Evolutionary conservation across 2,329 filamentous ascomycete species (phyloP), one percentile per base, ranked within the genome.

Genomic region (Paraphaeosphaeria minitans): DNA sequence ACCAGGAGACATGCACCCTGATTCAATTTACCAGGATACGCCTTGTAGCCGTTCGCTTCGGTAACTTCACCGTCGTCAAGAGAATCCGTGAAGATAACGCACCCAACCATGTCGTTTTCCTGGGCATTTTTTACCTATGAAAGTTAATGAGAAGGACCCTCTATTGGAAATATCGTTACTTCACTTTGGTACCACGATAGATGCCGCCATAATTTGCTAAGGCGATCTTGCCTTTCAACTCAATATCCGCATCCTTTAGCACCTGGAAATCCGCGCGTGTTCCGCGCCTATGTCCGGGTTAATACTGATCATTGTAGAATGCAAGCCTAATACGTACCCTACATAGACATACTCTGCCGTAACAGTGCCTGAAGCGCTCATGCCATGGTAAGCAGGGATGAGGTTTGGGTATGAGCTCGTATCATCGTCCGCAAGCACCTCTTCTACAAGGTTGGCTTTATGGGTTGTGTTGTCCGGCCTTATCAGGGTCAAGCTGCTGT

Each of bases 161-260:
- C 10, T 31, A 8, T 31, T 31, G 4, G 10, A 12, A 12, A 31
- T 8, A 6, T 31, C 29, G 8, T 2, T 12, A 78, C 67, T 79
- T 78, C 31, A 80, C 77, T 59, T 80, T 80, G 19, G 79, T 68
- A 2, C 78, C 78, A n/a, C 78, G 72, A 61, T 77, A 78, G 8
- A 74, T 69, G 4, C 69, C 75, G 5, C 75, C 75, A 55, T 78
- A 80, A 48, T 71, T 71, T 24, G 75, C 70, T 9, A 80, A 54
- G 0, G 78, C 78, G 54, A 80, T 78, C 60, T 79, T 80, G 48
- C 78, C 78, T 55, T 78, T 69, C 1, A 80, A 66, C n/a, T 73
- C 63, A 19, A 80, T 74, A 13, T 75, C 75, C 4, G 77, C 64
- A 37, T 73, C 72, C 41, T 73, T 61, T 13, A 78, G 64, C 8